Evolutionary conservation across 306 rosid species (phyloP), one percentile per base, ranked within the genome.

Genomic region (Parietaria judaica): DNA sequence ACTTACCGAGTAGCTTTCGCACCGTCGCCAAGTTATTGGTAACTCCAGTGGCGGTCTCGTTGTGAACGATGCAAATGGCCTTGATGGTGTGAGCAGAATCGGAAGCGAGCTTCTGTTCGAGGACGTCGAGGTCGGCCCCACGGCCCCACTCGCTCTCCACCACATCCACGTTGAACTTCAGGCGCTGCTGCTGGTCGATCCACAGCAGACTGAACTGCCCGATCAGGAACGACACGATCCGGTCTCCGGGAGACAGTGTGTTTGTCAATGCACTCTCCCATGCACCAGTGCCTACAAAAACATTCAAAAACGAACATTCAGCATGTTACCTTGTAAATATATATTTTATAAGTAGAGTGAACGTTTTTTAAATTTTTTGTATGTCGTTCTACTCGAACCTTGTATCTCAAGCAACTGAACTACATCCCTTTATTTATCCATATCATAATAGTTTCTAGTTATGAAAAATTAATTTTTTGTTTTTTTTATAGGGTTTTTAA

Each of bases 251-350:
- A 44, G 99, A 88, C 68, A 94, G 67, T 64, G 99, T 94, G 80
- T 94, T 94, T 58, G 99, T 94, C 58, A 94, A 90, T 61, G 95
- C 95, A 81, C 99, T 94, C 84, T 94, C 99, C 99, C 99, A 94
- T 60, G 99, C 99, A 60, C 99, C 99, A 69, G 99, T 94, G 58
- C 99, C 99, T 94, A 67, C 76, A 41, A 41, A 41, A 41, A 41
- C 6, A 41, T 23, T 23, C 31, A 41, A 41, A 41, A 41, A 1
- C 44, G n/a, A n/a, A n/a, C 2, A 23, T 23, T 23, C 31, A 23
- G 31, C 31, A 23, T 23, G 31, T 2, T 2, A 23, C 31, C 31
- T 23, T 23, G 1, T 23, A 23, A 0, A 23, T 23, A 23, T 23
- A 23, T 23, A 23, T 2, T 23, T 23, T 23, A 0, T 23, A 0